Evolutionary conservation across 2,329 filamentous ascomycete genomes (phyloP), one percentile per base, ranked within the genome.

Genomic region (Neonectria neomacrospora): DNA sequence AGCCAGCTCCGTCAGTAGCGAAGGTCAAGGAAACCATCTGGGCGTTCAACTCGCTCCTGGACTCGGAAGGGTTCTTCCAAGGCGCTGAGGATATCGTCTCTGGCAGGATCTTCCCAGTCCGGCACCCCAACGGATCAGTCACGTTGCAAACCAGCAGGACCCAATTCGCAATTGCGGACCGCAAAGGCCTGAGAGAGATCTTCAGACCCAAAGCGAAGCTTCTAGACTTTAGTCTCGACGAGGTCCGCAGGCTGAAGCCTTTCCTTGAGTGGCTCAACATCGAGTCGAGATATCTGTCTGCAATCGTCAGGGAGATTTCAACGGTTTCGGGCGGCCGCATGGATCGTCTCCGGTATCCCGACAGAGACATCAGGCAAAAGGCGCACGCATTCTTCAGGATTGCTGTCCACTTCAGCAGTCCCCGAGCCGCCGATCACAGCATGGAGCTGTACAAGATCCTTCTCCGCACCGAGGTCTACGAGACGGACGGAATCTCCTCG

Each of bases 211-310:
- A 61, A 11, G 72, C 75, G 3, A 79, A 75, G 50, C 60, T 77
- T 2, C 67, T 82, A 0, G 78, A 80, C 58, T 81, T 80, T 54
- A 65, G 48, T 0, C 50, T 80, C 2, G 70, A 78, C 7, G 76
- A 81, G 1, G 67, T 79, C 4, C 65, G 61, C 2, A 62, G 57
- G 0, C 59, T 82, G 1, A 58, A 57, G 3, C 71, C 70, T 1
- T 75, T 81, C 5, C 14, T 82, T 5, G 44, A 68, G 0, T 82
- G 80, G 80, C 51, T 69, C 3, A 60, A 68, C 0, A 61, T 82
- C 0, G 70, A 74, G 8, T 26, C 55, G 1, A 70, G 76, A 5
- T 79, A 75, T 55, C 37, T 82, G 1, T 81, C 79, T 1, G 30
- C 4, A 5, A 63, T 63, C 10, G 75, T 79, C 1, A 74, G 71